phyloP scores from a whole-genome alignment of 1,284 basidiomycete genomes.

The Fomitopsis schrenkii region DNA sequence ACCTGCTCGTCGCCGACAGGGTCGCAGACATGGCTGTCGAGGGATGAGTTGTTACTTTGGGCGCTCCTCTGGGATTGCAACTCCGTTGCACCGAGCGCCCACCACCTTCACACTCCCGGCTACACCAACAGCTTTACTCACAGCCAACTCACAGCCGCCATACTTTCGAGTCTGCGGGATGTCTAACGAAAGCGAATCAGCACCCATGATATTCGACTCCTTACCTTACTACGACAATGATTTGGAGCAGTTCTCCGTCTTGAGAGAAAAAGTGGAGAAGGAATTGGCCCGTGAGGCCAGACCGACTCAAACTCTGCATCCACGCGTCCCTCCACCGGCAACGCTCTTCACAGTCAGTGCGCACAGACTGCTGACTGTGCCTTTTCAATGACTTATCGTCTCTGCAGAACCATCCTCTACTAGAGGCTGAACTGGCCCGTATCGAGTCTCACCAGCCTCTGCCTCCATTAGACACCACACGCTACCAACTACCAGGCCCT shows the following conservation, averaged over 20 bases:
- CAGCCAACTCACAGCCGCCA: too few relatives aligned
- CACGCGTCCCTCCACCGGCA: constrained; percentile 65
- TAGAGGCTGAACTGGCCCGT: constrained; percentile 71
- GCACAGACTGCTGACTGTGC: constrained; percentile 1
- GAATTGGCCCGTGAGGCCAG: constrained; percentile 69
- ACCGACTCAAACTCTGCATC: constrained; percentile 51
- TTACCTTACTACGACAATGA: constrained; percentile 96
- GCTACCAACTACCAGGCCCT: constrained; percentile 77
- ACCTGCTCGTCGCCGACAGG: constrained; percentile 38
- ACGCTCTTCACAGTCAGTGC: constrained; percentile 66
- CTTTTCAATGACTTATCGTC: not conserved
- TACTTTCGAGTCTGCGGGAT: constrained; percentile 9
- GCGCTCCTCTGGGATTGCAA: not conserved
- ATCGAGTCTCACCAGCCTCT: constrained; percentile 70
- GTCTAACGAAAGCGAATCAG: constrained; percentile 7
- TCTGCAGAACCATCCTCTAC: constrained; percentile 55
- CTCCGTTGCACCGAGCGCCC: constrained; percentile 13
- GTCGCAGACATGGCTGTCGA: constrained; percentile 48
- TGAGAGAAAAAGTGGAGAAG: constrained; percentile 69
- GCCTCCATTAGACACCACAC: constrained; percentile 70
- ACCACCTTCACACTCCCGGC: too few relatives aligned
- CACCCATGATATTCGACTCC: constrained; percentile 62
- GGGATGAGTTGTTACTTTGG: constrained; percentile 12
- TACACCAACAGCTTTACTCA: too few relatives aligned
- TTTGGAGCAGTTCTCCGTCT: constrained; percentile 69